phyloP scores from a whole-genome alignment of 352 stramenopile species.

The Sclerospora graminicola region DNA sequence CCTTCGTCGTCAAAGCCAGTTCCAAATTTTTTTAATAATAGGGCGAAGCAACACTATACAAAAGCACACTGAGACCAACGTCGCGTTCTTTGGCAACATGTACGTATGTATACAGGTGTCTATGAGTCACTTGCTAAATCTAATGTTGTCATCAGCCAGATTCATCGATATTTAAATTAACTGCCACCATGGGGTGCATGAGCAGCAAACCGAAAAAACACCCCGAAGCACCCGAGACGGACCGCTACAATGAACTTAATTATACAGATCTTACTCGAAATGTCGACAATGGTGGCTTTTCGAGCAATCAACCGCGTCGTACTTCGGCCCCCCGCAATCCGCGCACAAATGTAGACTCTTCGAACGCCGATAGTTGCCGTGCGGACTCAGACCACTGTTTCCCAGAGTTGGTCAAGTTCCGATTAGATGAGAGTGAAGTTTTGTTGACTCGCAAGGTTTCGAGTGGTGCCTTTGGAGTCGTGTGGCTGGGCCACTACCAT shows the following conservation, averaged over 20 bases:
- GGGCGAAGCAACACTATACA: slow-evolving; percentile 4
- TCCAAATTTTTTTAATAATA: too few species aligned
- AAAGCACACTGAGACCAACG: not conserved
- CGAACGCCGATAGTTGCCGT: slow-evolving; percentile 4
- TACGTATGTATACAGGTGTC: too few species aligned
- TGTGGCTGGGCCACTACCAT: slow-evolving; percentile 83
- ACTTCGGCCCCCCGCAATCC: slow-evolving; percentile 3
- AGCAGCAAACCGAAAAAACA: slow-evolving; percentile 21
- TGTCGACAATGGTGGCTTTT: slow-evolving; percentile 25
- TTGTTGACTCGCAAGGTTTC: slow-evolving; percentile 76
- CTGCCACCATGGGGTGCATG: slow-evolving; percentile 20
- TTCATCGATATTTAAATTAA: not conserved
- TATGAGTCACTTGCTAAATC: not conserved
- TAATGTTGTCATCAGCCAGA: too few species aligned
- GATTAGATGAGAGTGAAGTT: slow-evolving; percentile 75
- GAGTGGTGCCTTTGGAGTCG: slow-evolving; percentile 69
- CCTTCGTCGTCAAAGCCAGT: slow-evolving; percentile 23
- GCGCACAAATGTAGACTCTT: slow-evolving; percentile 11
- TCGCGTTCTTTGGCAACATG: too few species aligned
- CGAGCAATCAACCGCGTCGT: slow-evolving; percentile 5
- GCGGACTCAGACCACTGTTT: slow-evolving; percentile 51
- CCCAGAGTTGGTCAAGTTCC: slow-evolving; percentile 57
- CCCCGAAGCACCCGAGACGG: slow-evolving; percentile 5
- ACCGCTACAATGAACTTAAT: slow-evolving; percentile 24
- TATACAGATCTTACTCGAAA: slow-evolving; percentile 24